These are phyloP conservation scores for Elsinoe perseae DNA, from an alignment of 2,329 filamentous ascomycete species.

Conservation along the genomic window DNA sequence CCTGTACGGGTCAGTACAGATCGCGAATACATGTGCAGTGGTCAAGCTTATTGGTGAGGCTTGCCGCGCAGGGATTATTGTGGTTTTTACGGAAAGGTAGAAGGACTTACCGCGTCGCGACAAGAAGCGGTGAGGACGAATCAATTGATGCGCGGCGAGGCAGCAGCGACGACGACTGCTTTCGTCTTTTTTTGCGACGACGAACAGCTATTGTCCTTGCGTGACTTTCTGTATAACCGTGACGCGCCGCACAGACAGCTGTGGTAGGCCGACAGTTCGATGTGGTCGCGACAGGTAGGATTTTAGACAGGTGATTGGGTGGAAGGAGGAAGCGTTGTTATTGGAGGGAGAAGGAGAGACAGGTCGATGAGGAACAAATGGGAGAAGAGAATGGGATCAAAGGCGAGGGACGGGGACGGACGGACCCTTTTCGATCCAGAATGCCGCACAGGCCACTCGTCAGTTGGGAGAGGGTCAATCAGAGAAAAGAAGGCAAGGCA, in stretches of 20 bases:
- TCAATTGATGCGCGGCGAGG: slow-evolving; percentile 1
- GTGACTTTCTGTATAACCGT: background rate
- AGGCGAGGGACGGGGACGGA: background rate
- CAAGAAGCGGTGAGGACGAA: background rate
- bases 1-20: slow-evolving; percentile 17
- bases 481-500: background rate
- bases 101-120: slow-evolving; percentile 6
- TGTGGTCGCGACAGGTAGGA: background rate
- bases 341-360: background rate
- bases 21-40: slow-evolving; percentile 9
- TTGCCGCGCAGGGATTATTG: background rate
- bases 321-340: background rate
- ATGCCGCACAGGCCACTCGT: background rate
- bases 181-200: background rate
- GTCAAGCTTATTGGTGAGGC: background rate
- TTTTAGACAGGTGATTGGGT: slow-evolving; percentile 1
- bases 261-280: background rate
- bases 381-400: background rate
- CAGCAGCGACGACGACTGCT: background rate
- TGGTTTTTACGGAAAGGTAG: background rate
- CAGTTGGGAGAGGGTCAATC: no score
- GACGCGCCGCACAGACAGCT: slow-evolving; percentile 6
- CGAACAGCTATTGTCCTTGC: background rate
- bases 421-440: background rate
- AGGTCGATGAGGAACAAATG: background rate